These are phyloP conservation scores for Delitschia confertaspora DNA, from an alignment of 495 filamentous ascomycete species.

Conservation along the genomic window DNA sequence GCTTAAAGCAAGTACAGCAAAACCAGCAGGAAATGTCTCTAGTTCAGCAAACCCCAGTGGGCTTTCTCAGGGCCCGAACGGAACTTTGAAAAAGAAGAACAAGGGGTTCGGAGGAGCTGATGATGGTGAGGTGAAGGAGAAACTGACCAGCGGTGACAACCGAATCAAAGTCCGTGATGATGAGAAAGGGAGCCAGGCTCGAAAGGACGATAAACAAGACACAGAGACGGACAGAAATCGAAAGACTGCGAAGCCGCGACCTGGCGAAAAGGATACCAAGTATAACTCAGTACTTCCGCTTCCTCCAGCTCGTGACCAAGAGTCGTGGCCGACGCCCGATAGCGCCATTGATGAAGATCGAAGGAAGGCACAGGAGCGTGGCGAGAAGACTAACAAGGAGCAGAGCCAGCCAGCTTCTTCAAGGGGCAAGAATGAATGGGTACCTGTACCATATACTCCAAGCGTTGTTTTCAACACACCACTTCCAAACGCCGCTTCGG, in stretches of 20 bases:
- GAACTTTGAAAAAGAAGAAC: constrained; percentile 25
- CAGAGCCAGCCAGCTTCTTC: constrained; percentile 31
- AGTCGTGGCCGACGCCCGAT: constrained; percentile 85
- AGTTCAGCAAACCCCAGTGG: constrained; percentile 9
- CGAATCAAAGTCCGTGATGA: constrained; percentile 22
- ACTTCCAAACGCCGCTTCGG: constrained; percentile 41
- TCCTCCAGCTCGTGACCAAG: constrained; percentile 61
- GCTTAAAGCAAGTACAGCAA: constrained; percentile 30
- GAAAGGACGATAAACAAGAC: constrained; percentile 12
- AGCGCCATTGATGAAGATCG: constrained; percentile 64
- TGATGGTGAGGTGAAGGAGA: constrained; percentile 21
- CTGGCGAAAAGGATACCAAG: constrained; percentile 45
- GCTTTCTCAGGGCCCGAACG: not conserved
- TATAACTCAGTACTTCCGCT: constrained; percentile 41
- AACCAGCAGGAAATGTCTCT: constrained; percentile 13
- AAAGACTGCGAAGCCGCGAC: constrained; percentile 39
- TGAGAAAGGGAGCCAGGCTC: constrained; percentile 40
- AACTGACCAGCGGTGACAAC: constrained; percentile 20
- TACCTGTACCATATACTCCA: constrained; percentile 59
- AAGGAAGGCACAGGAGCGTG: constrained; percentile 56
- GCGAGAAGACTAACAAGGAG: constrained; percentile 60
- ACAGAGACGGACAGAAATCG: constrained; percentile 20
- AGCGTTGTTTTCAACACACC: constrained; percentile 76
- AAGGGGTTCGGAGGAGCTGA: constrained; percentile 26
- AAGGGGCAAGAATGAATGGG: constrained; percentile 37